Base-by-base conservation (phyloP, 495 filamentous ascomycete genomes). In the Tuber magnatum region DNA sequence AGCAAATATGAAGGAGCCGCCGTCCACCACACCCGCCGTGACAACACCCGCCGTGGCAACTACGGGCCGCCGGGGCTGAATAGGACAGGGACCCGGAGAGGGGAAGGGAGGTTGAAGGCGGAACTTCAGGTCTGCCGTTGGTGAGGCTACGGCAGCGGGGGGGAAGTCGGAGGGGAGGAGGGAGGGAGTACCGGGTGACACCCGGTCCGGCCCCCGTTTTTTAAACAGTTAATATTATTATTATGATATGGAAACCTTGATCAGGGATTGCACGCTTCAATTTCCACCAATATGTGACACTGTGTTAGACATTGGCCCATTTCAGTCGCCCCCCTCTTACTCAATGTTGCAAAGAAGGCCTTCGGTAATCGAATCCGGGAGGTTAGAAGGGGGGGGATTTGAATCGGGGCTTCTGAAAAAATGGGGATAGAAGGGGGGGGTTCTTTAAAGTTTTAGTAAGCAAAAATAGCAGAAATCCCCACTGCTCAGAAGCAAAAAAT, bases 281-380 rank as follows among this genome's bases (percentile, higher is more conserved):
- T 61, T 61, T 61, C 51, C 51, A 14, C n/a, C 51, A 61, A 61
- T 61, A 61, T 61, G 51, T 61, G 20, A 28, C 51, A 61, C 51
- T 61, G 51, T 61, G 51, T 12, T 12, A 61, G 51, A 61, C 51
- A 14, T 61, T 61, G 51, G 51, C 24, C 51, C n/a, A 61, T 61
- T 61, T 61, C n/a, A 24, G 24, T 61, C 28, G 24, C 51, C 20
- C 51, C 51, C n/a, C 24, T 61, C 8, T 61, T 61, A 16, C 43
- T 44, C 44, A 46, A 46, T 46, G 44, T 46, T 46, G 12, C 44
- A 46, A 46, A 46, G 12, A 46, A 46, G 44, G 44, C 12, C 44
- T 46, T 46, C 12, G 18, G 44, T 46, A 22, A 46, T 46, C 14
- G 43, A 44, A 44, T 14, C 43, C 43, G 12, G 43, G 43, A 18